Percentiles rank a stretch among this genome's conserved stretches.
phyloP scores from a whole-genome alignment of 345 rosid genomes.

The Streptanthus diversifolius region DNA sequence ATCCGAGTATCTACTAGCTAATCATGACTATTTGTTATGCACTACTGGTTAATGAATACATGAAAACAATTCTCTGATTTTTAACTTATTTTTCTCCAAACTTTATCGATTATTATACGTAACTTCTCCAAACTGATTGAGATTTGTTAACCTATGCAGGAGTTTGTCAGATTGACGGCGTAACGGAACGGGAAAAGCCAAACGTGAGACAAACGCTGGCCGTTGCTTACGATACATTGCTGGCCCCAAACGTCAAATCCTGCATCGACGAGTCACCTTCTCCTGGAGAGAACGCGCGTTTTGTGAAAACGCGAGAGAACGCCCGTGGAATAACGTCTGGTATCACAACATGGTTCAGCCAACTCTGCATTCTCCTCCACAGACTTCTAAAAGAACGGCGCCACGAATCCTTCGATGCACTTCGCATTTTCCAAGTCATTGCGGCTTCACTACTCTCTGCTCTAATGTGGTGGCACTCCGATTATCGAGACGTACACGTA shows the following conservation, averaged over 20 bases:
- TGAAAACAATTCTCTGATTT: neutral
- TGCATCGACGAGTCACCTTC: constrained; percentile 42
- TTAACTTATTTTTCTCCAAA: neutral
- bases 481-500: constrained; percentile 46
- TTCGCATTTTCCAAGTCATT: constrained; percentile 75
- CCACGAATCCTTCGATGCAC: constrained; percentile 69
- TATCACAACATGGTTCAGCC: constrained; percentile 59
- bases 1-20: neutral
- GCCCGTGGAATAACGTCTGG: neutral
- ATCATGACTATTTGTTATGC: neutral
- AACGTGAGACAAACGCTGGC: constrained; percentile 55
- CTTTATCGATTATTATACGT: neutral
- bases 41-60: neutral
- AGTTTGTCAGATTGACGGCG: constrained; percentile 51
- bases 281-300: constrained; percentile 29
- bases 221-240: constrained; percentile 47
- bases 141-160: constrained; percentile 42
- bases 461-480: constrained; percentile 96
- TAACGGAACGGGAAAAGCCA: constrained; percentile 60
- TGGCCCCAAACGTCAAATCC: constrained; percentile 63
- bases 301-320: constrained; percentile 21
- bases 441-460: constrained; percentile 64
- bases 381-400: constrained; percentile 84
- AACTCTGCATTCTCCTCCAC: constrained; percentile 65
- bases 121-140: neutral